Percentiles rank a stretch among this genome's conserved stretches.
These are phyloP conservation scores for Fusarium praegraminearum DNA, from an alignment of 2,329 filamentous ascomycete species.

Conservation along the genomic window DNA sequence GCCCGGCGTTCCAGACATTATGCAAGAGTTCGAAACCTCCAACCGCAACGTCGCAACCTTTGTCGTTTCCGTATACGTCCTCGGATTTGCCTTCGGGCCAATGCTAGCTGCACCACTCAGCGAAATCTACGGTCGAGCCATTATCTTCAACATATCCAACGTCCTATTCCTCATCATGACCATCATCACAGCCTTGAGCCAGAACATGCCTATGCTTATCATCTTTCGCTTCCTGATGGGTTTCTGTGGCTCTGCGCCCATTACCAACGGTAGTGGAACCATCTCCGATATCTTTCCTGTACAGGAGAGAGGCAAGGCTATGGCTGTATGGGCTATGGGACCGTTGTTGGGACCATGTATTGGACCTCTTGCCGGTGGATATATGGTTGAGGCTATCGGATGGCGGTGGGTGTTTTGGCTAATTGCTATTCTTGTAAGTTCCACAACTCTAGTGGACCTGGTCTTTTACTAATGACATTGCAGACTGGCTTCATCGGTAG, in stretches of 20 bases:
- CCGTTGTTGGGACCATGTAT: constrained; percentile 69
- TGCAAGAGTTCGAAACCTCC: constrained; percentile 57
- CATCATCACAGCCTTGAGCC: constrained; percentile 58
- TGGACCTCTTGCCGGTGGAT: constrained; percentile 62
- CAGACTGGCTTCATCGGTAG: constrained; percentile 50
- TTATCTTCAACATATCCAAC: constrained; percentile 53
- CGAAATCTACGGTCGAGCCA: constrained; percentile 69
- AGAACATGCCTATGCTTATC: constrained; percentile 72
- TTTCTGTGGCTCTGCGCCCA: constrained; percentile 70
- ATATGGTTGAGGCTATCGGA: constrained; percentile 55
- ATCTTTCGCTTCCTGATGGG: constrained; percentile 72
- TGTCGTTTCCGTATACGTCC: constrained; percentile 60
- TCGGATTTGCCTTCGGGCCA: constrained; percentile 69
- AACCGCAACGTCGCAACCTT: constrained; percentile 56
- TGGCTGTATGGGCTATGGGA: constrained; percentile 73
- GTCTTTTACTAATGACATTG: neutral
- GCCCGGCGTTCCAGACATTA: constrained; percentile 59
- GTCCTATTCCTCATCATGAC: constrained; percentile 68
- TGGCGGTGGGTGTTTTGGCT: constrained; percentile 63
- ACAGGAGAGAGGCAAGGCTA: constrained; percentile 70
- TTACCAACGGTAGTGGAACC: constrained; percentile 76
- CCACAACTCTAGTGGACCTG: fast-evolving
- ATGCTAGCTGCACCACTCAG: constrained; percentile 72
- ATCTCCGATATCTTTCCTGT: constrained; percentile 73
- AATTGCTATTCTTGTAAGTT: constrained; percentile 48